Evolutionary conservation across 371 early-diverging fungal species (phyloP), one percentile per base, ranked within the genome.

Genomic region (Rhizopus microsporus): DNA sequence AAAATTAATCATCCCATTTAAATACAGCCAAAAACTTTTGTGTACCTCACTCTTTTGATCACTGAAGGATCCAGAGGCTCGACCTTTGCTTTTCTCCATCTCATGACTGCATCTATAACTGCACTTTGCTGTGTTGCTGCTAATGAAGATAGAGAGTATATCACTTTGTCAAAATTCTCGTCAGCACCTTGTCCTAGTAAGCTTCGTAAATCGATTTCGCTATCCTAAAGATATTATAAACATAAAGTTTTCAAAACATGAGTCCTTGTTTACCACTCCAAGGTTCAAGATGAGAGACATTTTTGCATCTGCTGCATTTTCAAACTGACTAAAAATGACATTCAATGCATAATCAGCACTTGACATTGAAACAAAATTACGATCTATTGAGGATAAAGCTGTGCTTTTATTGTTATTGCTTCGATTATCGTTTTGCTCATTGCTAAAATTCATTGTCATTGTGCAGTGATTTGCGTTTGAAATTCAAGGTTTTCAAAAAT

Each of bases 31-130:
- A 38, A 17, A 64, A 51, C 39, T 63, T 67, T 35, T 62, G 43
- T 12, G 58, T 68, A 79, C 79, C 74, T 80, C 33, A 80, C 63
- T 46, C 74, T 63, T 52, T 69, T 68, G 13, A 80, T 59, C 7
- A 77, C 35, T 10, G 61, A 53, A n/a, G 68, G 63, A 55, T 87
- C 86, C 5, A 78, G 55, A 12, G 84, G 73, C 32, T 92, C 93
- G 29, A 88, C 86, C 51, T 90, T 89, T 23, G 77, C 68, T 71
- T 91, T 88, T 54, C 94, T 81, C 96, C 97, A 97, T 1, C 86
- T 75, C 87, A 96, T 91, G 13, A 97, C 83, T 34, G 88, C 75
- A 70, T 96, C 98, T 45, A 96, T 93, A 30, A 97, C 88, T 4
- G 89, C 84, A 45, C 88, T 91, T 32, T 95, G 93, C 54, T 93